phyloP scores from a whole-genome alignment of 225 moss, liverwort and hornwort species.

The Marchantia polymorpha region DNA sequence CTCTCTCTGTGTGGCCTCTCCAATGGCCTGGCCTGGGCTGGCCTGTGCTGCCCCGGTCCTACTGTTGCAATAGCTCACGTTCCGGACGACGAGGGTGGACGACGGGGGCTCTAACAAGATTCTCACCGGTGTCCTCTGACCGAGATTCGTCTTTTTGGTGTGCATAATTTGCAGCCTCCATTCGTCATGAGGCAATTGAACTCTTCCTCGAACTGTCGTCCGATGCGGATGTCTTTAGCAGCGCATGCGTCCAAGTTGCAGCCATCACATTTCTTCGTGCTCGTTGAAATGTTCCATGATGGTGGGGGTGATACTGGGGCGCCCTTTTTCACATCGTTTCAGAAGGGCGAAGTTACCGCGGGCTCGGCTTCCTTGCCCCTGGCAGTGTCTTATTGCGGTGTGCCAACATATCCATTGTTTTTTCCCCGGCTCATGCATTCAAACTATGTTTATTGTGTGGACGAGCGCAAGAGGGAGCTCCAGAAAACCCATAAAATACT shows the following conservation, averaged over 20 bases:
- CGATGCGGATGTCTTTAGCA: not conserved
- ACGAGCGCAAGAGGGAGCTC: not conserved
- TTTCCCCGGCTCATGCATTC: not conserved
- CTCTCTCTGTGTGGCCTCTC: no score
- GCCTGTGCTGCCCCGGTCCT: no score
- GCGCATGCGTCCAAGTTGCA: not conserved
- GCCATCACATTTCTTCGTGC: not conserved
- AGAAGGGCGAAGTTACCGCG: no score
- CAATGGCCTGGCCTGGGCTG: not conserved
- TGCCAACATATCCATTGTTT: not conserved
- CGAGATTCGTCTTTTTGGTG: not conserved
- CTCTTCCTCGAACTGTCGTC: no score
- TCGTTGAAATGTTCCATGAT: not conserved
- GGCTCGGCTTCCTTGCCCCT: no score
- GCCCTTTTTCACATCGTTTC: not conserved
- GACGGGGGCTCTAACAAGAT: not conserved
- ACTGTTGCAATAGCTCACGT: not conserved
- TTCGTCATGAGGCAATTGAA: not conserved
- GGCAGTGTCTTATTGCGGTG: not conserved
- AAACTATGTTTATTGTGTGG: not conserved
- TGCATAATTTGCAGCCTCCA: not conserved
- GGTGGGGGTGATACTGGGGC: not conserved
- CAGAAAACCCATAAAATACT: not conserved
- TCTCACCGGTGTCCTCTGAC: not conserved
- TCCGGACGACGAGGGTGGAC: not conserved